A percentile compares a stretch with the other conserved stretches of the same genome.
phyloP scores from a whole-genome alignment of 306 rosid species.

The Lathyrus aphaca region DNA sequence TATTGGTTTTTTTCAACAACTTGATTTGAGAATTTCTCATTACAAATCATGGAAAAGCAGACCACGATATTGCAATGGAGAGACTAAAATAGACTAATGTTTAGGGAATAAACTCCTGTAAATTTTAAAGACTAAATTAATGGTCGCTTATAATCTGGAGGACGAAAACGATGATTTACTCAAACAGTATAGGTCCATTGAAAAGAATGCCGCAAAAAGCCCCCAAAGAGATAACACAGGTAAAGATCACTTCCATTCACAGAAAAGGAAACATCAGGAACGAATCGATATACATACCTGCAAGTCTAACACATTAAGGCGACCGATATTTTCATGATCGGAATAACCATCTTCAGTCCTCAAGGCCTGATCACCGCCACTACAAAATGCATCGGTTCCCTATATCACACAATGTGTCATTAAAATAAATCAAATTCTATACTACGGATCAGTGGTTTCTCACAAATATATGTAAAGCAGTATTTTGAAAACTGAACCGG shows the following conservation, averaged over 20 bases:
- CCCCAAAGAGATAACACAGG: background rate
- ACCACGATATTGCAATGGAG: no score
- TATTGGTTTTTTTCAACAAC: background rate
- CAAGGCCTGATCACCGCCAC: conserved; percentile 90
- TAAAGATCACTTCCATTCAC: conserved; percentile 1
- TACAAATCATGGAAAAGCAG: conserved; percentile 20
- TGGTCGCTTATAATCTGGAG: background rate
- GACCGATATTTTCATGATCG: conserved; percentile 61
- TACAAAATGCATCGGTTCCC: conserved; percentile 89
- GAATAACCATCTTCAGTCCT: conserved; percentile 81
- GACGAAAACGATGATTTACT: background rate
- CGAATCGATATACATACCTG: conserved; percentile 58
- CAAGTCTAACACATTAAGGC: conserved; percentile 88
- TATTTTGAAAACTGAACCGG: background rate
- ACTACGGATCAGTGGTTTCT: background rate
- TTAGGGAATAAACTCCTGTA: no score
- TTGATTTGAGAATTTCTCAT: conserved; percentile 22
- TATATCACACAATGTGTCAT: conserved; percentile 35
- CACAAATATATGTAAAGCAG: background rate
- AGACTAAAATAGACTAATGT: no score
- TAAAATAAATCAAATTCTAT: conserved; percentile 11
- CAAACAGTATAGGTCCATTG: conserved; percentile 13
- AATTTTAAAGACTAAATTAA: background rate
- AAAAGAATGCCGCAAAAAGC: background rate
- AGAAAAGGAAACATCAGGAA: background rate